Evolutionary conservation across 2,329 filamentous ascomycete genomes (phyloP), one percentile per base, ranked within the genome.

Genomic region (Sphaerulina populicola): DNA sequence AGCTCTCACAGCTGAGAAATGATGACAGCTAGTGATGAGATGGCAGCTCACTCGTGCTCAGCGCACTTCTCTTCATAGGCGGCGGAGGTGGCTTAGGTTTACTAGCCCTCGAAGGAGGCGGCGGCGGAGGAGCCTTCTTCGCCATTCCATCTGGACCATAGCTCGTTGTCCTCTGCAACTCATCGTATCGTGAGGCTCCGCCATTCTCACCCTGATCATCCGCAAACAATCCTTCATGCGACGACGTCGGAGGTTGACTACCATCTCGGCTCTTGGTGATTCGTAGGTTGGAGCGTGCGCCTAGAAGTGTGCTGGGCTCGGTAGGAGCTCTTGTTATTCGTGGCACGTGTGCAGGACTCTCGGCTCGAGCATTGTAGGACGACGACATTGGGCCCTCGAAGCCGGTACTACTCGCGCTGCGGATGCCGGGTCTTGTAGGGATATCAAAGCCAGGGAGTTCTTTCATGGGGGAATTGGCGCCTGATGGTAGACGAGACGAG

Each of bases 61-160:
- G 64, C 54, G 71, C 71, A 66, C 71, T 75, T 58, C 79, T 71
- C 72, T 84, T 84, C 69, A 81, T 76, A 18, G 82, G 81, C 9
- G 80, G 81, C 53, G 81, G 80, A 18, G 78, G 77, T 10, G 59
- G 54, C 36, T 49, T 49, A 14, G 81, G 80, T 67, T 85, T 85
- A 73, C 83, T 85, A 33, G 77, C 70, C 62, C 81, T 71, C 18
- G 76, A 60, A 39, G 65, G 64, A 7, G 79, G 77, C 23, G 79
- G 79, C 21, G 81, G 82, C 27, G 82, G 81, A 15, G 82, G 81
- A 42, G 80, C 78, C 40, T 74, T 75, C 66, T 79, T 81, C 65
- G 77, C 77, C 49, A 62, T 67, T 62, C 23, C 56, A 45, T 47
- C 54, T 54, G 31, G 43, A n/a, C 14, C 57, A 14, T 49, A 43